Percentiles rank a stretch among this genome's conserved stretches.
Conservation (phyloP, 768 basidiomycete species). For the Tricholoma sp. region DNA sequence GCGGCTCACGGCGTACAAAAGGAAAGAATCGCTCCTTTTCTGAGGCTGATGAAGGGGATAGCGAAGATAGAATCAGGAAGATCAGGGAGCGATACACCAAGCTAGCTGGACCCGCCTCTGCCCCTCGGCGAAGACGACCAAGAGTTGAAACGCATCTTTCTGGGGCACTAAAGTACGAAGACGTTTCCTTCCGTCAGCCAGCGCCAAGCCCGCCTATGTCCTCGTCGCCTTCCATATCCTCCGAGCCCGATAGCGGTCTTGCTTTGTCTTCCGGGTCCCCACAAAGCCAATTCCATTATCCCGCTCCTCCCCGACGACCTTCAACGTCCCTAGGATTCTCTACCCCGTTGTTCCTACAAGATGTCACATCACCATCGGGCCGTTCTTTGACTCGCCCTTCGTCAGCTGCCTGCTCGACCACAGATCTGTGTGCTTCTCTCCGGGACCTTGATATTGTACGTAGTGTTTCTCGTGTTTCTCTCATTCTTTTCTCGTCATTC, state of each 20-base stretch:
- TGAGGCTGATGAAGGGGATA: conserved; percentile 11
- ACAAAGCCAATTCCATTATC: conserved; percentile 16
- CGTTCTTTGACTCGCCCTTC: conserved; percentile 15
- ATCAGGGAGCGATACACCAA: conserved; percentile 30
- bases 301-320: conserved; percentile 23
- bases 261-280: conserved; percentile 18
- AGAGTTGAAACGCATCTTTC: conserved; percentile 19
- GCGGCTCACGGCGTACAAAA: conserved; percentile 28
- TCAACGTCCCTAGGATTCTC: conserved; percentile 28
- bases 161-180: conserved; percentile 5
- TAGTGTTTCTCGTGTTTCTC: conserved; percentile 1
- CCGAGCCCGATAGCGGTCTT: conserved; percentile 7
- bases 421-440: conserved; percentile 15
- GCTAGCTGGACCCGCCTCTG: conserved; percentile 28
- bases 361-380: conserved; percentile 7
- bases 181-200: not conserved
- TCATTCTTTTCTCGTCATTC: not conserved
- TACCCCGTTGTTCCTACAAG: conserved; percentile 1
- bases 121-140: conserved; percentile 28
- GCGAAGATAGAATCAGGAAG: conserved; percentile 22
- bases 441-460: conserved; percentile 26
- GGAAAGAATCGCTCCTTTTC: conserved; percentile 18
- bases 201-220: conserved; percentile 7
- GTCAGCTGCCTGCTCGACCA: conserved; percentile 15
- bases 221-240: conserved; percentile 10